phyloP scores from a whole-genome alignment of 2,329 filamentous ascomycete genomes.

The Penicillium concentricum region DNA sequence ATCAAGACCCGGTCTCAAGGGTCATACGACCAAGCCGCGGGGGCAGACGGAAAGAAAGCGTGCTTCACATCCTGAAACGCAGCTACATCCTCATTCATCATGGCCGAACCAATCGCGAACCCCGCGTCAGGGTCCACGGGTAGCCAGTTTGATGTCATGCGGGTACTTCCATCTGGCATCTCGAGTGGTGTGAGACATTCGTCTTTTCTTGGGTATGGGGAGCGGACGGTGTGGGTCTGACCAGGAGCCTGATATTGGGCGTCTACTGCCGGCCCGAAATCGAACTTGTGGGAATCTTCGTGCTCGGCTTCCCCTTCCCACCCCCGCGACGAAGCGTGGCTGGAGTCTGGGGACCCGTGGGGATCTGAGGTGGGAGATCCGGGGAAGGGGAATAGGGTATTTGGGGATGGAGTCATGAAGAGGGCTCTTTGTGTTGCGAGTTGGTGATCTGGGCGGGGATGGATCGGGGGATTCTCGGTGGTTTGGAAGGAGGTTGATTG shows the following conservation, averaged over 20 bases:
- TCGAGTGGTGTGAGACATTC: slow-evolving; percentile 27
- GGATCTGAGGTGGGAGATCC: slow-evolving; percentile 20
- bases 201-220: neutral
- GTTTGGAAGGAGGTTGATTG: slow-evolving; percentile 2
- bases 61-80: slow-evolving; percentile 7
- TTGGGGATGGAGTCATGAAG: slow-evolving; percentile 15
- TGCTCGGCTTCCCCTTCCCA: slow-evolving; percentile 26
- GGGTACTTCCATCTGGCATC: slow-evolving; percentile 35
- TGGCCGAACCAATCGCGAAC: slow-evolving; percentile 25
- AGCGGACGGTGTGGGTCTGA: neutral
- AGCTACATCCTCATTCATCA: neutral
- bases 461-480: neutral
- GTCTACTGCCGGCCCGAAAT: neutral
- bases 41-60: slow-evolving; percentile 10
- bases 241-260: neutral
- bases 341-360: slow-evolving; percentile 24
- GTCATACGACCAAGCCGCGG: slow-evolving; percentile 2
- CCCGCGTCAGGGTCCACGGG: slow-evolving; percentile 15
- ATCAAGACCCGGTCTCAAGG: neutral
- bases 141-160: slow-evolving; percentile 31
- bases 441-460: neutral
- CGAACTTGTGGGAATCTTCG: slow-evolving; percentile 7
- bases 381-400: slow-evolving; percentile 7
- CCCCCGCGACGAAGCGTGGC: slow-evolving; percentile 16
- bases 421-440: slow-evolving; percentile 20